Evolutionary conservation across 2,329 filamentous ascomycete species (phyloP).

Genomic region (Stachybotrys chartarum): DNA sequence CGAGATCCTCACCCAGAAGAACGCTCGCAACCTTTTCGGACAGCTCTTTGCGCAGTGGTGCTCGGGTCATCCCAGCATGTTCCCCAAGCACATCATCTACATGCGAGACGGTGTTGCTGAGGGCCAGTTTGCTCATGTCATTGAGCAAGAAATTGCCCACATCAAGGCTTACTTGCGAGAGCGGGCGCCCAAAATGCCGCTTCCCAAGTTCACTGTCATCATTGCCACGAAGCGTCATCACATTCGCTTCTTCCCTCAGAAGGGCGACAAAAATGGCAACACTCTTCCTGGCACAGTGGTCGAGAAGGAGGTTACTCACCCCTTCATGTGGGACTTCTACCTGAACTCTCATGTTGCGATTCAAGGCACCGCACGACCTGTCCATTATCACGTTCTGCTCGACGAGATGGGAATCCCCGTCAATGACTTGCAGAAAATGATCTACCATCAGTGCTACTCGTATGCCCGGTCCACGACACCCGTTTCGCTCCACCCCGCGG

Average conservation of each 20-base stretch:
- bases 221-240: slow-evolving; percentile 93
- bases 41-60: slow-evolving; percentile 61
- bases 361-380: slow-evolving; percentile 87
- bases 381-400: slow-evolving; percentile 82
- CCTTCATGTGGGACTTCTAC: slow-evolving; percentile 85
- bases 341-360: slow-evolving; percentile 62
- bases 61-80: slow-evolving; percentile 31
- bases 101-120: slow-evolving; percentile 90
- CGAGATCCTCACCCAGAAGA: slow-evolving; percentile 67
- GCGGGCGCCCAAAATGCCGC: slow-evolving; percentile 22
- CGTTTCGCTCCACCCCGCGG: slow-evolving; percentile 79
- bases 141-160: slow-evolving; percentile 60
- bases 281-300: slow-evolving; percentile 80
- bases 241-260: slow-evolving; percentile 79
- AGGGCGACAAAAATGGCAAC: slow-evolving; percentile 69
- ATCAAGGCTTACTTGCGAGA: slow-evolving; percentile 30
- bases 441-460: slow-evolving; percentile 93
- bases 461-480: slow-evolving; percentile 89
- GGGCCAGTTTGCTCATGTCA: slow-evolving; percentile 73
- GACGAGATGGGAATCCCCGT: slow-evolving; percentile 68
- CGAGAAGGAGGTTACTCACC: slow-evolving; percentile 83
- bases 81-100: slow-evolving; percentile 75
- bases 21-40: slow-evolving; percentile 59
- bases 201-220: slow-evolving; percentile 72
- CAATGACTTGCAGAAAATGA: slow-evolving; percentile 73